Base-by-base conservation (phyloP, 148 eudicot species). In the Camellia granthamiana region DNA sequence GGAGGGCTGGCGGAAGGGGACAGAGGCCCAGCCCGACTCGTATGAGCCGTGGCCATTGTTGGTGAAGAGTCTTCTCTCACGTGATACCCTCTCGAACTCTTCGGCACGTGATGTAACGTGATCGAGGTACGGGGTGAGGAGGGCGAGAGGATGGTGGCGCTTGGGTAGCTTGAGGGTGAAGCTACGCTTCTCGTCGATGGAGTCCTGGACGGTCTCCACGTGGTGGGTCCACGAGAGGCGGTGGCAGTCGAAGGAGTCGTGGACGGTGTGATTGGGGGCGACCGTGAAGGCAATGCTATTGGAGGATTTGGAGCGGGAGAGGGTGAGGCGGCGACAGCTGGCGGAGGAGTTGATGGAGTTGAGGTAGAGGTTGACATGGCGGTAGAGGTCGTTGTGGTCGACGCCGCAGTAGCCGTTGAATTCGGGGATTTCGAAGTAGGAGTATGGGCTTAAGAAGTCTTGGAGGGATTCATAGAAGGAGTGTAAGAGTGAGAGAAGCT, bases 341-440 rank as follows among this genome's bases (percentile, higher is more conserved):
- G 86, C 16, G 72, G 86, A 56, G 59, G 84, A 67, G 72, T 84
- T 68, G 77, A 84, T 30, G 67, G 86, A 84, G 68, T 81, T 84
- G 79, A 85, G 80, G 78, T 79, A 85, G 75, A 85, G 85, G 76
- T 56, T 72, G 47, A 79, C 83, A 11, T 82, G 85, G 83, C 80
- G 82, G 83, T 85, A 85, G 59, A 85, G 87, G 44, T 85, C 83
- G 79, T 85, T 85, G 76, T 80, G 65, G 61, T 85, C 85, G 55
- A 85, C 85, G 76, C 75, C 81, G 68, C 86, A 65, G 77, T 81
- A 78, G 81, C 86, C 85, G 71, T 79, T 82, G 67, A 85, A 82
- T 55, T 85, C 87, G 3, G 87, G 84, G 79, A 85, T 80, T 14
- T 85, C 87, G 77, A 79, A 85, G 83, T 72, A 79, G 51, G 83